These are phyloP conservation scores for Sungouiozyma ichnusensis DNA, from an alignment of 805 yeast species.

Conservation along the genomic window DNA sequence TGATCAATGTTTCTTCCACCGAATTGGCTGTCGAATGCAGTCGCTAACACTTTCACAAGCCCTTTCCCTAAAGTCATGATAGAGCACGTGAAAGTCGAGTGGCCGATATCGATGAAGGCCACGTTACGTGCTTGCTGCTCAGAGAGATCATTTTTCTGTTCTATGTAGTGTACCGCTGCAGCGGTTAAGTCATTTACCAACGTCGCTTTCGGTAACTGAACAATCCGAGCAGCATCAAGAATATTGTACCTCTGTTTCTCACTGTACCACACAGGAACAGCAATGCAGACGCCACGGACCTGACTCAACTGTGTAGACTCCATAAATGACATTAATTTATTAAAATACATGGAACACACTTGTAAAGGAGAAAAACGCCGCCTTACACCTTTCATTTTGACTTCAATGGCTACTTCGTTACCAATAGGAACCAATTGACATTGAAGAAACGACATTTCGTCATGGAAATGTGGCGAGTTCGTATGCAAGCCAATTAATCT, in stretches of 20 bases:
- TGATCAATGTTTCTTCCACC: conserved; percentile 96
- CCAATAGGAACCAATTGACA: conserved; percentile 56
- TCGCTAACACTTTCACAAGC: conserved; percentile 81
- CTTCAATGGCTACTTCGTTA: conserved; percentile 76
- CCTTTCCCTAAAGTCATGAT: conserved; percentile 89
- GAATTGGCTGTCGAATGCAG: conserved; percentile 87
- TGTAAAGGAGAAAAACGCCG: conserved; percentile 77
- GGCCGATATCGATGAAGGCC: conserved; percentile 93
- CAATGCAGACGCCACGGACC: conserved; percentile 78
- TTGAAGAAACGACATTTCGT: conserved; percentile 65
- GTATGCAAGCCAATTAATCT: conserved; percentile 75
- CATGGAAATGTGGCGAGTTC: conserved; percentile 55
- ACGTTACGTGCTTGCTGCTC: conserved; percentile 82
- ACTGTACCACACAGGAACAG: conserved; percentile 95
- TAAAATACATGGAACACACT: conserved; percentile 86
- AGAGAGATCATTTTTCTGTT: conserved; percentile 90
- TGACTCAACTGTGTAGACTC: conserved; percentile 63
- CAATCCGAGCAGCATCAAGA: conserved; percentile 86
- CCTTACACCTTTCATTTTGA: conserved; percentile 69
- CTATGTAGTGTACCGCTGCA: conserved; percentile 98
- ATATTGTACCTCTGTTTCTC: conserved; percentile 94
- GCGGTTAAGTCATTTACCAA: conserved; percentile 95
- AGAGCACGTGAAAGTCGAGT: conserved; percentile 84
- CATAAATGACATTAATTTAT: conserved; percentile 76
- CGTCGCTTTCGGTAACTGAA: conserved; percentile 95